phyloP scores from a whole-genome alignment of 495 filamentous ascomycete species.

The Penicillium canariense region DNA sequence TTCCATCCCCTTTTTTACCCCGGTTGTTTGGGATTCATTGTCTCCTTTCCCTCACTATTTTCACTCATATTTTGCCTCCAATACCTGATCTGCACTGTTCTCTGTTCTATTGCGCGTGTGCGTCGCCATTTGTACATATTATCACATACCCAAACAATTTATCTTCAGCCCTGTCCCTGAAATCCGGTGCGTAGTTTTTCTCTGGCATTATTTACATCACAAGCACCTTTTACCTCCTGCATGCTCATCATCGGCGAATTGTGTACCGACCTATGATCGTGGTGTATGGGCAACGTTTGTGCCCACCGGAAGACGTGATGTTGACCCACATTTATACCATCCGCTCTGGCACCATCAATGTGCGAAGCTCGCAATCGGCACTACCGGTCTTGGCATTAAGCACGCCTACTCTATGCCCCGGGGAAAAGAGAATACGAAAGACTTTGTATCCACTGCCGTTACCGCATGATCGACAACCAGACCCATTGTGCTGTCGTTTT shows the following conservation, averaged over 20 bases:
- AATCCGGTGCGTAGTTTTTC: not conserved
- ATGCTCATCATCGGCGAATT: no score
- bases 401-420: not conserved
- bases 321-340: no score
- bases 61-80: not conserved
- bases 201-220: not conserved
- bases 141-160: not conserved
- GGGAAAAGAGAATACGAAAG: not conserved
- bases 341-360: conserved; percentile 2
- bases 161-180: not conserved
- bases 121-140: not conserved
- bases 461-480: conserved; percentile 2
- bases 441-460: not conserved
- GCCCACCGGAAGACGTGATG: not conserved
- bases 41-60: not conserved
- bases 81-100: not conserved
- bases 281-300: not conserved
- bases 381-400: not conserved
- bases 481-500: conserved; percentile 2
- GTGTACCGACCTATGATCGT: not conserved
- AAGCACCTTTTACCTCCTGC: no score
- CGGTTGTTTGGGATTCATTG: not conserved
- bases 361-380: conserved; percentile 12
- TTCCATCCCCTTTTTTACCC: not conserved
- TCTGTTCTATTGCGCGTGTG: not conserved